Conservation (phyloP, 495 filamentous ascomycete species). For the Penicillium coprophilum region DNA sequence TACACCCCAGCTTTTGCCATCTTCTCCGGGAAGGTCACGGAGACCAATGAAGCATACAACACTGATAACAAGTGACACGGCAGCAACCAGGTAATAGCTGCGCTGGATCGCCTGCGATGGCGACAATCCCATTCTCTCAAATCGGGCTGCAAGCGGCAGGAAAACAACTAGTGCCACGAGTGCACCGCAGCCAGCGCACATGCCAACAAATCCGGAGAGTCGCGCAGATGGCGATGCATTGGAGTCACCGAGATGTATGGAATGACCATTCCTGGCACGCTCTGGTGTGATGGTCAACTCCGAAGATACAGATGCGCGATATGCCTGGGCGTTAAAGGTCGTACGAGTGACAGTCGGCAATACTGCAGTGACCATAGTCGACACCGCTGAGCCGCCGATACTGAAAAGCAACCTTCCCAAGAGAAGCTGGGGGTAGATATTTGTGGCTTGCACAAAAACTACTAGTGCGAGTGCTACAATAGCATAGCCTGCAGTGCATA, state of each 20-base stretch:
- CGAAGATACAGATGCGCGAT: conserved; percentile 55
- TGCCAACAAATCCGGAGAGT: conserved; percentile 84
- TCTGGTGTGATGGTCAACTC: conserved; percentile 64
- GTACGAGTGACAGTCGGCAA: conserved; percentile 77
- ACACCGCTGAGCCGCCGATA: conserved; percentile 83
- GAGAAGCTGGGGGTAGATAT: conserved; percentile 88
- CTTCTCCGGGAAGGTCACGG: conserved; percentile 71
- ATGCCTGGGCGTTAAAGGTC: conserved; percentile 18
- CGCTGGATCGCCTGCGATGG: conserved; percentile 67
- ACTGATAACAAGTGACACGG: conserved; percentile 68
- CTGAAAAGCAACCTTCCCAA: conserved; percentile 86
- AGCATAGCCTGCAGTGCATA: conserved; percentile 73
- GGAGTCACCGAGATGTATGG: conserved; percentile 14
- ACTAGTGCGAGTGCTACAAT: conserved; percentile 76
- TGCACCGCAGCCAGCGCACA: conserved; percentile 91
- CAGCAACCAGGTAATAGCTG: conserved; percentile 82
- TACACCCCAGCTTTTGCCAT: conserved; percentile 66
- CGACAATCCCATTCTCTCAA: conserved; percentile 64
- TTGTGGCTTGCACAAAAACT: conserved; percentile 77
- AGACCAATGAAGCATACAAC: conserved; percentile 78
- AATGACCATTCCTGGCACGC: conserved; percentile 31
- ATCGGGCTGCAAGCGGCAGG: conserved; percentile 79
- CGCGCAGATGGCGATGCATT: conserved; percentile 50
- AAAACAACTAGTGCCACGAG: conserved; percentile 78
- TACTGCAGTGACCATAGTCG: conserved; percentile 97